Conservation (phyloP, 1,284 basidiomycete genomes). For the Sporisorium graminicola region DNA sequence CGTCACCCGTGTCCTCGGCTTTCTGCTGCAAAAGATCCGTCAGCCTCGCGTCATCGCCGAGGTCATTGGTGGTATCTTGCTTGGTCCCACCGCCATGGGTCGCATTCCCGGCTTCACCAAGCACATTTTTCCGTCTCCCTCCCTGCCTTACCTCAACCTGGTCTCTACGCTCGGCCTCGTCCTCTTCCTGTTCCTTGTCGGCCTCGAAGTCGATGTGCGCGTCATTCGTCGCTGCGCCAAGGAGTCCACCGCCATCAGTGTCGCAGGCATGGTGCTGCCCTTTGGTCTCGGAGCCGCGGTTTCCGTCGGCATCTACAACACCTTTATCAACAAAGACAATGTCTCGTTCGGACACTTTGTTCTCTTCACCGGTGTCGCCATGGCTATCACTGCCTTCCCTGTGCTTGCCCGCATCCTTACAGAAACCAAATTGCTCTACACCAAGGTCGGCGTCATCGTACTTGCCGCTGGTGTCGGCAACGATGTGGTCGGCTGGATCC, state of each 20-base stretch:
- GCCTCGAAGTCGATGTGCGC: constrained; percentile 86
- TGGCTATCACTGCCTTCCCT: constrained; percentile 85
- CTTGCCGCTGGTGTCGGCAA: constrained; percentile 92
- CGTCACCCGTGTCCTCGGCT: constrained; percentile 79
- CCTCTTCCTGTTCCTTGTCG: constrained; percentile 82
- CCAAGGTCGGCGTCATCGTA: constrained; percentile 91
- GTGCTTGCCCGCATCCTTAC: constrained; percentile 82
- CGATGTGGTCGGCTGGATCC: constrained; percentile 79
- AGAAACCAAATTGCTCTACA: constrained; percentile 81
- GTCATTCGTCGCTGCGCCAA: constrained; percentile 75
- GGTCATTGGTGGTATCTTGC: constrained; percentile 84
- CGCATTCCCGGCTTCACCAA: constrained; percentile 64
- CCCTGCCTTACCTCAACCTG: constrained; percentile 83
- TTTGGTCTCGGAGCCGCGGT: constrained; percentile 88
- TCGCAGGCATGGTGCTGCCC: constrained; percentile 79
- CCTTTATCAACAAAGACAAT: constrained; percentile 77
- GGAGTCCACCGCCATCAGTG: constrained; percentile 72
- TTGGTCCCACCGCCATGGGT: constrained; percentile 70
- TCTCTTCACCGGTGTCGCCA: constrained; percentile 91
- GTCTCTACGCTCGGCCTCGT: constrained; percentile 86
- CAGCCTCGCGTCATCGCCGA: constrained; percentile 90
- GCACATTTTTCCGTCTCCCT: constrained; percentile 71
- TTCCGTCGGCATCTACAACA: constrained; percentile 82
- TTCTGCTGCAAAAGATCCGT: constrained; percentile 77
- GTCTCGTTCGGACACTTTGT: constrained; percentile 87